A percentile compares a stretch with the other conserved stretches of the same genome.
Evolutionary conservation across 192 early-diverging fungal species (phyloP).

Genomic region (Rhizoclosmatium globosum): DNA sequence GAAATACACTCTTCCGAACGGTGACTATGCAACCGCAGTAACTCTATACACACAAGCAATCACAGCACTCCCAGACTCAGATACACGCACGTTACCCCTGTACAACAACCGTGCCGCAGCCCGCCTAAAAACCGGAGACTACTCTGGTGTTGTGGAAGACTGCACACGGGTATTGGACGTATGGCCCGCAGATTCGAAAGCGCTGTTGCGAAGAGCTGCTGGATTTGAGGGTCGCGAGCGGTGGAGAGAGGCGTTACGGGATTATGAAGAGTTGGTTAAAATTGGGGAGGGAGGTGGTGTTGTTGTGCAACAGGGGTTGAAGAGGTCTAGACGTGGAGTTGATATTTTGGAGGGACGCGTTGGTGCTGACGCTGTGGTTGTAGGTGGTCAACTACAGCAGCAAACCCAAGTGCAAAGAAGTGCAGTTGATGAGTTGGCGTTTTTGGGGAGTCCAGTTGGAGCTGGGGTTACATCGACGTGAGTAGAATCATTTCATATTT

Average conservation of each 20-base stretch:
- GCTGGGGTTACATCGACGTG: not conserved
- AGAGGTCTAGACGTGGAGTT: conserved; percentile 64
- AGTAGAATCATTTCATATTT: not conserved
- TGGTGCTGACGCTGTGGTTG: not conserved
- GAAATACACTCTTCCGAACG: conserved; percentile 89
- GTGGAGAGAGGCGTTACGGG: conserved; percentile 70
- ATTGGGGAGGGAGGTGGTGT: conserved; percentile 40
- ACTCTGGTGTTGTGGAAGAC: conserved; percentile 74
- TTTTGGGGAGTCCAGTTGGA: not conserved
- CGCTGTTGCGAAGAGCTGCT: conserved; percentile 76
- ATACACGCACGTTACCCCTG: conserved; percentile 66
- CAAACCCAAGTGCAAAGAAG: not conserved
- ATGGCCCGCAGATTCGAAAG: conserved; percentile 75
- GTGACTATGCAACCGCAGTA: conserved; percentile 87
- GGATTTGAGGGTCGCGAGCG: conserved; percentile 87
- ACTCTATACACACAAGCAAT: conserved; percentile 75
- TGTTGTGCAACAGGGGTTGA: conserved; percentile 58
- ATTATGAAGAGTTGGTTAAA: conserved; percentile 50
- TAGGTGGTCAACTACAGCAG: not conserved
- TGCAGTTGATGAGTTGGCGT: conserved; percentile 18
- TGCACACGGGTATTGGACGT: conserved; percentile 63
- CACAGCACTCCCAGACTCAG: conserved; percentile 62
- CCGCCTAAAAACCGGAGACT: conserved; percentile 83
- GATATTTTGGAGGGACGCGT: not conserved
- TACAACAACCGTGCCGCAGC: conserved; percentile 89